These are phyloP conservation scores for Fusarium luffae DNA, from an alignment of 2,329 filamentous ascomycete species.

Conservation along the genomic window DNA sequence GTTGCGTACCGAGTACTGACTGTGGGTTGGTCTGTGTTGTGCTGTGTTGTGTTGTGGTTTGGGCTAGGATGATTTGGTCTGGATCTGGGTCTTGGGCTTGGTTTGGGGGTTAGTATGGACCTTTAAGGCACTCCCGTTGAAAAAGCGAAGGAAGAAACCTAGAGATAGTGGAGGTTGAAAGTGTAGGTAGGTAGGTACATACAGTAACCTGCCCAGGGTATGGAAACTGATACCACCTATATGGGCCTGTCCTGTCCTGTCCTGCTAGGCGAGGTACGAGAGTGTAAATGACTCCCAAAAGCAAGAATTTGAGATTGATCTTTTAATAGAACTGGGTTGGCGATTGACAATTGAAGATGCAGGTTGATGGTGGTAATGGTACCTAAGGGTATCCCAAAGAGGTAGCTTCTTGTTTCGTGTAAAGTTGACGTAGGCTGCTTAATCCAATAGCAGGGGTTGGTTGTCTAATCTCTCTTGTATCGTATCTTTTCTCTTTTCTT, in stretches of 20 bases:
- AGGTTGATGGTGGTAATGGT: background rate
- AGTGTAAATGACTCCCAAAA: background rate
- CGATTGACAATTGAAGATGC: background rate
- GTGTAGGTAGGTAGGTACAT: background rate
- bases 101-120: background rate
- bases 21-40: conserved; percentile 1
- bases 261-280: conserved; percentile 1
- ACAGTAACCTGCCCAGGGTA: background rate
- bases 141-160: background rate
- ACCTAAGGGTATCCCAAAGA: background rate
- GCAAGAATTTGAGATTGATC: background rate
- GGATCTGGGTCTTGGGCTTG: conserved; percentile 3
- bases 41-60: conserved; percentile 7
- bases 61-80: conserved; percentile 2
- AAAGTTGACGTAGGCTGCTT: conserved; percentile 2
- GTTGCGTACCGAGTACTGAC: background rate
- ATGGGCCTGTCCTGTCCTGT: background rate
- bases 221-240: background rate
- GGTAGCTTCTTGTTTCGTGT: conserved; percentile 4
- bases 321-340: background rate
- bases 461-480: background rate
- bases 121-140: background rate
- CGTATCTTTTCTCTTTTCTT: background rate
- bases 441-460: background rate
- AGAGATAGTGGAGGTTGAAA: conserved; percentile 10